Evolutionary conservation across 2,329 filamentous ascomycete species (phyloP).

Genomic region (Rhynchosporium secalis): DNA sequence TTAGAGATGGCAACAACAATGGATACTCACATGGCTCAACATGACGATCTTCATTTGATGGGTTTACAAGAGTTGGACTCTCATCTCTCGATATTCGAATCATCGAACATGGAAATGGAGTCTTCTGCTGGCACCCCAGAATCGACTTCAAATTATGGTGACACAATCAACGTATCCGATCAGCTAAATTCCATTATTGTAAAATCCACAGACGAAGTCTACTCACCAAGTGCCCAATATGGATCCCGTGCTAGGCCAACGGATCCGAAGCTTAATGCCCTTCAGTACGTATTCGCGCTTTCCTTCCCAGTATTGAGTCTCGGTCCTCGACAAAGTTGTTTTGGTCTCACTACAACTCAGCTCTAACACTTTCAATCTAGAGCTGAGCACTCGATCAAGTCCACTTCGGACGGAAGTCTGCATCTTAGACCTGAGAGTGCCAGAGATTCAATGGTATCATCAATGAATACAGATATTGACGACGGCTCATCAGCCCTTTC

Average conservation of each 20-base stretch:
- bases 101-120: constrained; percentile 32
- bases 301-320: constrained; percentile 21
- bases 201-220: constrained; percentile 31
- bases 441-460: constrained; percentile 51
- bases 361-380: constrained; percentile 34
- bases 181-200: constrained; percentile 35
- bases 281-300: constrained; percentile 35
- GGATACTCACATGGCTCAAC: constrained; percentile 40
- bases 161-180: constrained; percentile 30
- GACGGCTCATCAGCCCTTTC: constrained; percentile 51
- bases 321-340: constrained; percentile 9
- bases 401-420: constrained; percentile 31
- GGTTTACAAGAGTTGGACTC: constrained; percentile 42
- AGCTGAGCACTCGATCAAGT: constrained; percentile 29
- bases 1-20: constrained; percentile 41
- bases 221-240: constrained; percentile 23
- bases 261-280: constrained; percentile 28
- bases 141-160: constrained; percentile 36
- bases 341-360: constrained; percentile 9
- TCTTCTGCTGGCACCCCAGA: constrained; percentile 34
- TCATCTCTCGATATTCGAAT: constrained; percentile 41
- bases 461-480: constrained; percentile 54
- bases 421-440: constrained; percentile 39
- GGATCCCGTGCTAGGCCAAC: constrained; percentile 26
- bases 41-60: constrained; percentile 42